Evolutionary conservation across 2,329 filamentous ascomycete genomes (phyloP), one percentile per base, ranked within the genome.

Genomic region (Ascomycota sp.): DNA sequence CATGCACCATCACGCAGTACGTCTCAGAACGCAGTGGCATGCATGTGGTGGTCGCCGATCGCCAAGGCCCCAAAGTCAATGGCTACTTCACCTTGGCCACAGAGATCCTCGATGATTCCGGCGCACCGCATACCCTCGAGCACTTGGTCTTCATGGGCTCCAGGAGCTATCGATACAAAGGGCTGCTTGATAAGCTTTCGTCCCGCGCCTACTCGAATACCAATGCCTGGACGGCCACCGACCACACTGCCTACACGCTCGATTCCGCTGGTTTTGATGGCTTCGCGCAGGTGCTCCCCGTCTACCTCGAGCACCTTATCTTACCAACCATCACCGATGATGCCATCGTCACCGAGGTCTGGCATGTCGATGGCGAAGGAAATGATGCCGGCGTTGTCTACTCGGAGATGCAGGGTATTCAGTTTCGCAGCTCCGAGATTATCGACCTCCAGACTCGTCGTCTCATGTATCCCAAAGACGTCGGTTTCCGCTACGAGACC

Each of bases 301-400:
- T 95, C 25, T 98, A 98, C 41, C 65, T 98, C 1, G 91, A 98
- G 51, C 89, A 98, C 55, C 65, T 98, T 21, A 69, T 98, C 36
- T 60, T 91, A 7, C 89, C 89, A 0, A 93, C 82, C 7, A 61
- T 98, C 35, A 95, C 85, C 1, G 86, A 98, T 50, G 78, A 85
- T 32, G 82, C 73, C 8, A 94, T 91, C 48, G 76, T 86, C 39
- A 98, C 89, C 3, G 89, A 98, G 51, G 89, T 98, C 2, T 83
- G 93, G 56, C 89, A 98, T 48, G 69, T 98, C 32, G 82, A 98
- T 46, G 86, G 82, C 11, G 72, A 80, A 40, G 89, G 89, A 33
- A 78, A 95, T 38, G 89, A 98, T 63, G 89, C 89, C 25, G 89
- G 83, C 37, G 85, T 94, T 2, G 89, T 98, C 7, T 98, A 98